Evolutionary conservation across 176 grass and related monocot genomes (phyloP), one percentile per base, ranked within the genome.

Genomic region (bread wheat (Triticum aestivum)): DNA sequence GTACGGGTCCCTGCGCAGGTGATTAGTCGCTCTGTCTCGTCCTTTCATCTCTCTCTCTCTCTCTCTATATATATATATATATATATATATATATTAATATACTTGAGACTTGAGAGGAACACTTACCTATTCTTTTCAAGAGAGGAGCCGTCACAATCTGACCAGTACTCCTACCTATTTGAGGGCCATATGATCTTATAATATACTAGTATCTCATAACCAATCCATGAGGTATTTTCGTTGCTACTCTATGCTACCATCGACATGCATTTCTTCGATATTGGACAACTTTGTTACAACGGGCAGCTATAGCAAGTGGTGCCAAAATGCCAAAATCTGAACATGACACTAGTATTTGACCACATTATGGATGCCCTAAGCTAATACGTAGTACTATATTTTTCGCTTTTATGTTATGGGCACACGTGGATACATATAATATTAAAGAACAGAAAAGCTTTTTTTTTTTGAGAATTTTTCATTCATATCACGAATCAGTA

Each of bases 1-100:
- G 79, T 66, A 20, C 84, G 97, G 49, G 96, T 99, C 54, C 97
- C 97, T n/a, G 89, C 94, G 21, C 97, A 99, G 97, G 97, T 94
- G 64, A 76, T 72, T 42, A 14, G 11, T 38, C 66, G 9, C 27
- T 5, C 11, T 63, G 38, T 63, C 18, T 21, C 82, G 33, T 34
- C 18, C 17, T 83, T 83, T 6, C 45, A 27, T 41, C 58, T 35
- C 14, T 8, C 37, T 47, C 42, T 45, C 11, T 45, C 11, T 30
- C 29, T 30, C 1, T 30, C 0, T 26, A 1, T 26, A 26, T 26
- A 30, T 30, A 44, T 44, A 47, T 47, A 47, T 11, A 44, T 44
- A 1, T 26, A 26, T 26, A 30, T 30, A 44, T 44, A 47, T 47
- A 47, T 11, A 44, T 44, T 41, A 41, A 44, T 47, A 13, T 14